These are phyloP conservation scores for Backusella tarrabulga DNA, from an alignment of 192 early-diverging fungal species.

Conservation along the genomic window DNA sequence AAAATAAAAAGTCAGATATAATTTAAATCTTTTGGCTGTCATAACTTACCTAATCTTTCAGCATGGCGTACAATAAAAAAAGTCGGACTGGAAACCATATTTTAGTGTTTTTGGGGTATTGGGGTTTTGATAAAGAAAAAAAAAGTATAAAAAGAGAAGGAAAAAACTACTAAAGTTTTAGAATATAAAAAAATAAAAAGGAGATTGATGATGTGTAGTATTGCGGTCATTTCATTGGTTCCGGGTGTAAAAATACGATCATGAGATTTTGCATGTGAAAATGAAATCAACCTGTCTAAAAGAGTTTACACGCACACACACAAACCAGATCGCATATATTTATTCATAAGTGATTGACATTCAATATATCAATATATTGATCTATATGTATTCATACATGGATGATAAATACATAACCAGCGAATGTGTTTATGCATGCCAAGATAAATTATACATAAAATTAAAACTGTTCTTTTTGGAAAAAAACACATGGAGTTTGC, in stretches of 20 bases:
- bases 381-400: too few species aligned
- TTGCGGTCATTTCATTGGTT: not conserved
- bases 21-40: not conserved
- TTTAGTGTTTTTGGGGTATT: not conserved
- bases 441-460: not conserved
- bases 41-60: slow-evolving; percentile 34
- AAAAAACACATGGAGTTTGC: not conserved
- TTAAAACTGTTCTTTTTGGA: not conserved
- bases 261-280: slow-evolving; percentile 13
- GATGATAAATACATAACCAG: not conserved
- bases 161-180: not conserved
- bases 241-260: not conserved
- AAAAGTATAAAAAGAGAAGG: not conserved
- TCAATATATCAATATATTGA: not conserved
- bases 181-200: not conserved
- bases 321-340: not conserved
- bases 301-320: too few species aligned
- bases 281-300: not conserved
- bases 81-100: slow-evolving; percentile 15
- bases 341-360: not conserved
- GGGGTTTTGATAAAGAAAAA: not conserved
- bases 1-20: not conserved
- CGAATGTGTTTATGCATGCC: not conserved
- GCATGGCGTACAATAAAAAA: slow-evolving; percentile 39
- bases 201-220: not conserved